Percentiles rank a stretch among this genome's conserved stretches.
Conservation (phyloP, 495 filamentous ascomycete genomes). For the Rostrohypoxylon terebratum region DNA sequence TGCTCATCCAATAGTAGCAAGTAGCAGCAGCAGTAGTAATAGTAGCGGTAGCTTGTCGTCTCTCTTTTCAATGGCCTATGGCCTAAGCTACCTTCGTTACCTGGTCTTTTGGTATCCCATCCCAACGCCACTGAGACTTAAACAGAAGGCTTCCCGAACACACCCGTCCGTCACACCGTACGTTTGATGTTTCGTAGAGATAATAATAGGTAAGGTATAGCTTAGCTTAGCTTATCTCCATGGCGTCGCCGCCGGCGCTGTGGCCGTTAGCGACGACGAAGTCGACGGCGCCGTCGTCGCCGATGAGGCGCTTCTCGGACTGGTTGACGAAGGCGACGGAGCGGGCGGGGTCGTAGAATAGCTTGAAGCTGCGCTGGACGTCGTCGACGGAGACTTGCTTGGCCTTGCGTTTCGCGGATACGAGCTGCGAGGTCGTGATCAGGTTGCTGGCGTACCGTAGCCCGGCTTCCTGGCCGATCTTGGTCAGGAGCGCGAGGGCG, state of each 20-base stretch:
- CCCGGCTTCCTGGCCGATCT: conserved; percentile 93
- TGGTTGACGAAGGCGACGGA: conserved; percentile 91
- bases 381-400: conserved; percentile 85
- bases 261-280: conserved; percentile 72
- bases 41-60: conserved; percentile 24
- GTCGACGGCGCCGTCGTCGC: conserved; percentile 81
- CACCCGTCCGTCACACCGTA: not conserved
- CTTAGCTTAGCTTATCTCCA: conserved; percentile 72
- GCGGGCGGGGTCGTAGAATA: conserved; percentile 90
- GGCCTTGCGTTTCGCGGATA: conserved; percentile 80
- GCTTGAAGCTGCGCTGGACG: conserved; percentile 89
- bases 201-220: not conserved
- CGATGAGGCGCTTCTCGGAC: conserved; percentile 93
- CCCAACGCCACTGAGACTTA: conserved; percentile 39
- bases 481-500: conserved; percentile 90
- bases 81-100: conserved; percentile 24
- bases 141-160: conserved; percentile 8
- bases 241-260: conserved; percentile 74
- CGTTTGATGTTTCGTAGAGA: too few species aligned
- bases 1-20: conserved; percentile 15
- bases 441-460: conserved; percentile 94
- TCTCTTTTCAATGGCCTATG: not conserved
- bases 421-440: conserved; percentile 89
- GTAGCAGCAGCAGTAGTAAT: not conserved
- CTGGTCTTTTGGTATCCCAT: conserved; percentile 42